phyloP scores from a whole-genome alignment of 306 rosid genomes.

The Amphicarpaea edgeworthii region DNA sequence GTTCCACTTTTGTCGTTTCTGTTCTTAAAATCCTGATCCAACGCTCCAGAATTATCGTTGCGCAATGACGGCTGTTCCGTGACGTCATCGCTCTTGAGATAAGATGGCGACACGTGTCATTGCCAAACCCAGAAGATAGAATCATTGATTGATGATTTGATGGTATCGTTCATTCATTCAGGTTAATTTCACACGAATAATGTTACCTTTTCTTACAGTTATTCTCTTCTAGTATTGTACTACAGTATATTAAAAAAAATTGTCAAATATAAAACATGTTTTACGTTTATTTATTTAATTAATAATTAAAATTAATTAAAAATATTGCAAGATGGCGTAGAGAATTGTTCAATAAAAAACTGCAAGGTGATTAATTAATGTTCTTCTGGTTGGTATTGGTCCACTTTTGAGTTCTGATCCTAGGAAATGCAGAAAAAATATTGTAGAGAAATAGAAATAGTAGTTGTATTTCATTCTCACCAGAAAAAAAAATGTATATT shows the following conservation, averaged over 20 bases:
- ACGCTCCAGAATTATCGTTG: neutral
- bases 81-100: slow-evolving; percentile 40
- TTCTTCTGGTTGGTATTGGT: slow-evolving; percentile 9
- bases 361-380: neutral
- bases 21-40: no score
- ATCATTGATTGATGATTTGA: no score
- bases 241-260: neutral
- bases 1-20: slow-evolving; percentile 36
- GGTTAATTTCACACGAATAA: neutral
- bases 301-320: neutral
- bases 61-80: slow-evolving; percentile 49
- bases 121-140: neutral
- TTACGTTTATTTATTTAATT: neutral
- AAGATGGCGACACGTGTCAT: slow-evolving; percentile 43
- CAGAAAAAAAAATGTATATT: slow-evolving; percentile 34
- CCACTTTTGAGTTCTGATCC: slow-evolving; percentile 13
- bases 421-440: slow-evolving; percentile 14
- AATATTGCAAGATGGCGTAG: neutral
- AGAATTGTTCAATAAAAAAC: neutral
- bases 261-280: neutral
- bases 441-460: neutral
- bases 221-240: neutral
- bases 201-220: neutral
- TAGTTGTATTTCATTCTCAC: slow-evolving; percentile 33
- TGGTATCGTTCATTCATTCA: neutral